Base-by-base conservation (phyloP, 2,329 filamentous ascomycete species). In the Hymenoscyphus fructigenus region DNA sequence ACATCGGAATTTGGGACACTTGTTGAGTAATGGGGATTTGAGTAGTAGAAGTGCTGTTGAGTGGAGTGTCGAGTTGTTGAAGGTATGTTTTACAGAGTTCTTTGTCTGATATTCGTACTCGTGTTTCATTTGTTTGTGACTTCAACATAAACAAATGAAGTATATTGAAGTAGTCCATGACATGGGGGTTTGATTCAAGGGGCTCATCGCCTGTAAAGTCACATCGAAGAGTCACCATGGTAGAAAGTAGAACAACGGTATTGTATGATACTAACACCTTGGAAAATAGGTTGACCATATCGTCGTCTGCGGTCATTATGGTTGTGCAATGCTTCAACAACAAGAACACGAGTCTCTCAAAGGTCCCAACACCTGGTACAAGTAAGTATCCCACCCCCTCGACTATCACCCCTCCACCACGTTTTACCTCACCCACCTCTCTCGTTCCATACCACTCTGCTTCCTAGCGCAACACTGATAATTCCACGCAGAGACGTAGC, bases 1-100 rank as follows among this genome's bases (percentile, higher is more conserved):
- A 55, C 88, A 90, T 78, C 84, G 88, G 70, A 90, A 91, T 76
- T 88, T 91, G 74, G 88, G 88, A 71, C 90, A 90, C 76, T 80
- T 89, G 68, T 75, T 90, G 60, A 83, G 83, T 69, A 78, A 83
- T 47, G 82, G 82, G 70, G 88, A 91, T 73, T 77, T 89, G 70
- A 87, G 80, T 74, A 82, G 83, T 44, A 79, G 83, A 23, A 82
- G 81, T 69, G 88, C 90, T 55, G 84, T 91, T 72, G 84, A 89
- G 69, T 91, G 85, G 75, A 84, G 85, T 60, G 85, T 91, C 66
- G 79, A 81, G 65, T 80, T 87, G 72, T 77, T 90, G 55, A 82
- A 86, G 71, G 87, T 90, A 67, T 23, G 68, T 65, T 57, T 53
- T 41, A 2, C 14, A 36, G 14, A 36, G 34, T 36, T 36, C 4